These are phyloP conservation scores for Polysphondylium violaceum DNA, from an alignment of 78 protist species.

Conservation along the genomic window DNA sequence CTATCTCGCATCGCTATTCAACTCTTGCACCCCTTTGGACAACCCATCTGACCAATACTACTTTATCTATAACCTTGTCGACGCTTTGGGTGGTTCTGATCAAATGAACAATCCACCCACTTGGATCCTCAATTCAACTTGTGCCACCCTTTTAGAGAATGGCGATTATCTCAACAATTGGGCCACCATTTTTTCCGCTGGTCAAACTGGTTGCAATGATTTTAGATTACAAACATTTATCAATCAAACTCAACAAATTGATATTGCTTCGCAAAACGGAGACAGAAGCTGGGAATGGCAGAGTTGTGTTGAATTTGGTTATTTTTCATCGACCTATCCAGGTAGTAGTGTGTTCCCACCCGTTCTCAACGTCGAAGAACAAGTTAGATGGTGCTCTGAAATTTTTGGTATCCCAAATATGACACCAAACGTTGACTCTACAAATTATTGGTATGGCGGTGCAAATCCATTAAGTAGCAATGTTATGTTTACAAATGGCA, in stretches of 20 bases:
- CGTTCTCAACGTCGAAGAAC: slow-evolving; percentile 36
- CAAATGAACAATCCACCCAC: slow-evolving; percentile 79
- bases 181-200: slow-evolving; percentile 20
- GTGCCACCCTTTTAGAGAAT: slow-evolving; percentile 10
- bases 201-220: slow-evolving; percentile 31
- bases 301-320: slow-evolving; percentile 78
- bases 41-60: slow-evolving; percentile 43
- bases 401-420: slow-evolving; percentile 34
- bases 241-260: background rate
- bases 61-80: slow-evolving; percentile 34
- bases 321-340: slow-evolving; percentile 48
- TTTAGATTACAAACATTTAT: slow-evolving; percentile 15
- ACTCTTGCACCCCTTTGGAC: slow-evolving; percentile 7
- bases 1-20: slow-evolving; percentile 26
- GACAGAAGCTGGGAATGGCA: slow-evolving; percentile 66
- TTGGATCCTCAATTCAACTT: slow-evolving; percentile 43
- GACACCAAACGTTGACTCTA: slow-evolving; percentile 59
- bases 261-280: slow-evolving; percentile 13
- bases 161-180: slow-evolving; percentile 13
- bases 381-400: slow-evolving; percentile 44
- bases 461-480: slow-evolving; percentile 26
- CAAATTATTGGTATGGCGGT: slow-evolving; percentile 60
- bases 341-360: slow-evolving; percentile 64
- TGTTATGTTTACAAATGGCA: slow-evolving; percentile 68
- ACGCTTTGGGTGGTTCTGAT: slow-evolving; percentile 39